Conservation (phyloP, 78 protist species). For the Planoprotostelium fungivorum region DNA sequence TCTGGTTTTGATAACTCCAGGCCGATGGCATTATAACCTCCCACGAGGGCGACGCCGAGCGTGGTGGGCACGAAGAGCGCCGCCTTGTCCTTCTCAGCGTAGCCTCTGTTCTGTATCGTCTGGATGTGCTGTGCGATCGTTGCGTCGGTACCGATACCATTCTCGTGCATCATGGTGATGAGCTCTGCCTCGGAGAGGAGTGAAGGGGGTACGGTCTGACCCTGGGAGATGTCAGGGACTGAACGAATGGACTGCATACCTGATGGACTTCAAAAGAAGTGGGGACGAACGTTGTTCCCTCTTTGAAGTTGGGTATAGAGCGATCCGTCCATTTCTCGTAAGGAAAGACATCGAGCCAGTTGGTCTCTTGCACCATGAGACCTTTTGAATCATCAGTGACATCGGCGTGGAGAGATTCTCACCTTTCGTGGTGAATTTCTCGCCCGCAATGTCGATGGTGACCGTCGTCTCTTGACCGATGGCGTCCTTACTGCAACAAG, state of each 20-base stretch:
- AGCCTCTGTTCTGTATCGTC: conserved; percentile 80
- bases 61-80: conserved; percentile 72
- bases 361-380: conserved; percentile 45
- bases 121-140: conserved; percentile 97
- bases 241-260: neutral
- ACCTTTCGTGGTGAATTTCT: conserved; percentile 51
- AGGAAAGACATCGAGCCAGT: conserved; percentile 82
- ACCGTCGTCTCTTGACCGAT: conserved; percentile 82
- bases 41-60: conserved; percentile 88
- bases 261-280: conserved; percentile 30
- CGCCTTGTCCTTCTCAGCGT: conserved; percentile 40
- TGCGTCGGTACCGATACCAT: conserved; percentile 98
- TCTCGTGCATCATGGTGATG: conserved; percentile 91
- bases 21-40: conserved; percentile 84
- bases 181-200: conserved; percentile 92
- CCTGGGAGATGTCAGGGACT: conserved; percentile 3
- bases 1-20: conserved; percentile 74
- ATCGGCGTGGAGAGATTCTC: neutral
- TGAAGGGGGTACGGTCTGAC: conserved; percentile 89
- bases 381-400: conserved; percentile 15
- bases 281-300: conserved; percentile 77
- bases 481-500: conserved; percentile 92
- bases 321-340: conserved; percentile 85
- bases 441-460: conserved; percentile 62
- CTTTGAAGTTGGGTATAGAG: conserved; percentile 70